These are phyloP conservation scores for Herpotrichia juniperi DNA, from an alignment of 2,329 filamentous ascomycete genomes.

Conservation along the genomic window DNA sequence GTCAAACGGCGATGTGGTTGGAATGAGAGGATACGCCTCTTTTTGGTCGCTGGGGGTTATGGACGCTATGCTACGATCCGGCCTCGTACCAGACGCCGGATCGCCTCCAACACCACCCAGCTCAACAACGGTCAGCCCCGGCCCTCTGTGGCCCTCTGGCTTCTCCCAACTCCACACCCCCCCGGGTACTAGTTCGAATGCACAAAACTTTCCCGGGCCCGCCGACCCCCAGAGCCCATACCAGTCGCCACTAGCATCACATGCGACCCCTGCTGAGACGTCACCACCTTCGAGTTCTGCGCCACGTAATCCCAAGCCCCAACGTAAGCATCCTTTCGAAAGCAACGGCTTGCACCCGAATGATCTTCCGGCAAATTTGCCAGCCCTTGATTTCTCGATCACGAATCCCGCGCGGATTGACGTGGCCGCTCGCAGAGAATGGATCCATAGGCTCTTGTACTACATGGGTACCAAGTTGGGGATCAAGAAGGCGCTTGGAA, in stretches of 20 bases:
- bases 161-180: neutral
- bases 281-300: neutral
- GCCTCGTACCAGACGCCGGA: slow-evolving; percentile 29
- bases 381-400: slow-evolving; percentile 9
- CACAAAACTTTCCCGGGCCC: neutral
- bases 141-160: neutral
- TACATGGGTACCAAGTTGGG: slow-evolving; percentile 31
- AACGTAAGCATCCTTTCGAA: slow-evolving; percentile 26
- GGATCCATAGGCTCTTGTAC: slow-evolving; percentile 33
- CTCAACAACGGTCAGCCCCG: slow-evolving; percentile 1
- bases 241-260: neutral
- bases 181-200: slow-evolving; percentile 6
- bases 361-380: slow-evolving; percentile 17
- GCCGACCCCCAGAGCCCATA: neutral
- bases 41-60: slow-evolving; percentile 36
- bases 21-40: slow-evolving; percentile 33
- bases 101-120: slow-evolving; percentile 1
- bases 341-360: slow-evolving; percentile 24
- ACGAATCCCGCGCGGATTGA: slow-evolving; percentile 24
- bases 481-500: slow-evolving; percentile 34
- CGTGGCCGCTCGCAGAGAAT: slow-evolving; percentile 26
- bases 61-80: slow-evolving; percentile 30
- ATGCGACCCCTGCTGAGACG: neutral
- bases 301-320: neutral
- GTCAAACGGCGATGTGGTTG: slow-evolving; percentile 26